Conservation (phyloP, 73 alveolate species). For the Uronychia binucleata region DNA sequence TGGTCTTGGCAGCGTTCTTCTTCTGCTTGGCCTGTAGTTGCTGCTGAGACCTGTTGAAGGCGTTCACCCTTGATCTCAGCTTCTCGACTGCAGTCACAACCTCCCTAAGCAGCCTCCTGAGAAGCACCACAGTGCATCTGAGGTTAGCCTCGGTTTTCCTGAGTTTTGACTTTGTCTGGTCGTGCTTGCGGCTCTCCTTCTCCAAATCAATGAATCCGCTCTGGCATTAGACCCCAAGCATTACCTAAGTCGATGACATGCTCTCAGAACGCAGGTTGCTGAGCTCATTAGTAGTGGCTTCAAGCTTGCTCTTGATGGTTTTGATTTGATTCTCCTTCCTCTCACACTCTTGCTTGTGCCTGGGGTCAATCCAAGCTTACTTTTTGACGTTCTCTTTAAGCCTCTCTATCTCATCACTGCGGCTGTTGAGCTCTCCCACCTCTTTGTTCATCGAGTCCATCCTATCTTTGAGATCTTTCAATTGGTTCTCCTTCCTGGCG, state of each 20-base stretch:
- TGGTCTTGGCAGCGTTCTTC: too few relatives aligned
- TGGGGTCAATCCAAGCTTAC: neutral
- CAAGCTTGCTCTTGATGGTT: constrained; percentile 38
- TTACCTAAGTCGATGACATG: neutral
- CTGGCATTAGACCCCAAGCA: too few relatives aligned
- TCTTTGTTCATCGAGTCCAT: constrained; percentile 18
- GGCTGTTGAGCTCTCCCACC: constrained; percentile 6
- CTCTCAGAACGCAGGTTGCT: constrained; percentile 29
- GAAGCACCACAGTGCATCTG: neutral
- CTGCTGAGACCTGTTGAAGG: neutral
- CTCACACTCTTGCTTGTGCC: constrained; percentile 54
- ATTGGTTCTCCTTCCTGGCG: constrained; percentile 47
- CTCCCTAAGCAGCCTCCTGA: constrained; percentile 28
- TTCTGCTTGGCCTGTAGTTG: neutral
- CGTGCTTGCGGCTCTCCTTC: constrained; percentile 41
- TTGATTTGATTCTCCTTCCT: constrained; percentile 57
- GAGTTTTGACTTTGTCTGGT: constrained; percentile 12
- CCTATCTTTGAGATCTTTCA: constrained; percentile 56
- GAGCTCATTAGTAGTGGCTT: constrained; percentile 38
- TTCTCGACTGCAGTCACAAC: constrained; percentile 17
- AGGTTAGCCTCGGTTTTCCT: constrained; percentile 37
- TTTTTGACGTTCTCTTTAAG: constrained; percentile 57
- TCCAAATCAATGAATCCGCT: constrained; percentile 19
- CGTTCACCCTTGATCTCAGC: constrained; percentile 4
- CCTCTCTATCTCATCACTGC: constrained; percentile 34